Base-by-base conservation (phyloP, 2,329 filamentous ascomycete species). In the Epichloe hybrida region DNA sequence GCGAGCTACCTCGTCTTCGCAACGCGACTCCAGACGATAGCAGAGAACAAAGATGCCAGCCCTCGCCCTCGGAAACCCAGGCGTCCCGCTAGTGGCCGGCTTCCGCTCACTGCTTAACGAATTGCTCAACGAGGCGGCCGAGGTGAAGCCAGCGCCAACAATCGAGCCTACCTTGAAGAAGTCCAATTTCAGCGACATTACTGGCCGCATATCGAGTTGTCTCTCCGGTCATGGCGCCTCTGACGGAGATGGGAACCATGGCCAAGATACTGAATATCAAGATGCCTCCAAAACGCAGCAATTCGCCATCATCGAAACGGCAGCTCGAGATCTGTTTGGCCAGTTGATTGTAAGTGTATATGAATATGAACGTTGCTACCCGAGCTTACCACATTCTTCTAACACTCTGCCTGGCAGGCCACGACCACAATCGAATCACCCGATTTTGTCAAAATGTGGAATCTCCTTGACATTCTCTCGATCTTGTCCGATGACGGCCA, bases 381-480 rank as follows among this genome's bases (percentile, higher is more conserved):
- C n/a, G 15, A 34, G 36, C 35, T 5, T 27, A 35, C 13, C 4
- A 20, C 6, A 17, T 23, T 20, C n/a, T 13, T 37, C 37, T 48
- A 31, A 53, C 20, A 31, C 35, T 27, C 13, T 37, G 55, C 62
- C 55, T 60, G 55, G 54, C 59, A 91, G 86, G 83, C 86, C 42
- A 80, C 79, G 39, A 88, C 79, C 12, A 73, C 80, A 8, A 95
- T 96, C 58, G 78, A 88, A 38, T 80, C 86, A 27, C 81, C 87
- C 41, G 75, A 79, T 1, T 95, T 96, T 61, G 82, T 88, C 47
- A 78, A 81, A 53, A 80, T 97, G 55, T 98, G 91, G 91, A 93
- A 96, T 62, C 74, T 98, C 5, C 79, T 98, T 52, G 94, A 98
- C 63, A 81, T 97, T 41, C 74, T 96, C n/a, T 84, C 86, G 1